phyloP scores from a whole-genome alignment of 2,329 filamentous ascomycete genomes.

The Diaporthe capsici region DNA sequence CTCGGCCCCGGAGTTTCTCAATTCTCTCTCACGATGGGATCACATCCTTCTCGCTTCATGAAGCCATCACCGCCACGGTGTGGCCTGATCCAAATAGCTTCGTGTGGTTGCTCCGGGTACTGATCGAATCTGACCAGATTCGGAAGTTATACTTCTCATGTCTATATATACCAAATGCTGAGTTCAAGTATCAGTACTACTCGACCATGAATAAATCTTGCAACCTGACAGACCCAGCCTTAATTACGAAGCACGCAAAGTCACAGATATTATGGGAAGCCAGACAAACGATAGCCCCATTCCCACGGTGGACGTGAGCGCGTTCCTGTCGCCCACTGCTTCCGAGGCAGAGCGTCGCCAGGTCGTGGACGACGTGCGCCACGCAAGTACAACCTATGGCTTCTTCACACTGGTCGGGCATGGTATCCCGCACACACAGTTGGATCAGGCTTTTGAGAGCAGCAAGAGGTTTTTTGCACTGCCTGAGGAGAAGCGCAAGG shows the following conservation, averaged over 20 bases:
- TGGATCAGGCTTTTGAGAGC: slow-evolving; percentile 44
- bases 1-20: background rate
- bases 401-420: slow-evolving; percentile 53
- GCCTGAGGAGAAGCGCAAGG: slow-evolving; percentile 47
- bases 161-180: slow-evolving; percentile 8
- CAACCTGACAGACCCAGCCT: background rate
- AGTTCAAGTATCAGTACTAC: background rate
- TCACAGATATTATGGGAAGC: slow-evolving; percentile 53
- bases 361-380: slow-evolving; percentile 47
- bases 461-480: slow-evolving; percentile 46
- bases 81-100: background rate
- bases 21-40: background rate
- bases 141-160: background rate
- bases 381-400: slow-evolving; percentile 48
- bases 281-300: slow-evolving; percentile 38
- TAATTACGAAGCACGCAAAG: background rate
- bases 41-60: background rate
- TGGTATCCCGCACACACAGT: slow-evolving; percentile 46
- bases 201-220: background rate
- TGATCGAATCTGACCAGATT: background rate
- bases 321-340: slow-evolving; percentile 44
- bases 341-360: slow-evolving; percentile 42
- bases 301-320: slow-evolving; percentile 49
- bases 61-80: background rate
- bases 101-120: too few species aligned